Evolutionary conservation across 768 basidiomycete genomes (phyloP).

Genomic region (Nevesoporus exiguus): DNA sequence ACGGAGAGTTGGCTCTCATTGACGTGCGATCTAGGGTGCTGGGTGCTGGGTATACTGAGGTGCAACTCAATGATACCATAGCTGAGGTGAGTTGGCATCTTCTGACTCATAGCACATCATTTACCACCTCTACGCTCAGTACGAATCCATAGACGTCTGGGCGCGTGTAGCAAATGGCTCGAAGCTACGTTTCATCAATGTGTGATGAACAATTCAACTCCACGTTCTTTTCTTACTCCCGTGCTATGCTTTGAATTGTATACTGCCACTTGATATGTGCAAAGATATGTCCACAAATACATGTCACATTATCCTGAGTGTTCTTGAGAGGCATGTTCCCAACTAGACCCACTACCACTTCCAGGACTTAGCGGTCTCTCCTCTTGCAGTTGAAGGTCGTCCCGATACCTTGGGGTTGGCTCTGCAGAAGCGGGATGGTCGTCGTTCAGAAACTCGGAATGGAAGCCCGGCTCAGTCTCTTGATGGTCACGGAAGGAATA

Average conservation of each 20-base stretch:
- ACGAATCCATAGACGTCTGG: constrained; percentile 82
- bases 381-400: constrained; percentile 44
- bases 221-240: neutral
- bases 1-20: constrained; percentile 73
- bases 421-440: constrained; percentile 49
- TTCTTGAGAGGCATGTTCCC: constrained; percentile 64
- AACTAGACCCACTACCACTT: constrained; percentile 56
- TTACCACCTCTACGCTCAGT: constrained; percentile 46
- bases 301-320: constrained; percentile 18
- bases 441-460: constrained; percentile 81
- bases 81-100: constrained; percentile 51
- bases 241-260: constrained; percentile 14
- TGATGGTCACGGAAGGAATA: constrained; percentile 31
- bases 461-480: constrained; percentile 51
- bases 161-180: constrained; percentile 79
- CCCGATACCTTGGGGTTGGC: constrained; percentile 40
- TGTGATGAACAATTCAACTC: constrained; percentile 11
- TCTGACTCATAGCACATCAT: neutral
- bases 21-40: constrained; percentile 86
- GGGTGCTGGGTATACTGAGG: constrained; percentile 87
- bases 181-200: constrained; percentile 66
- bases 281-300: constrained; percentile 23
- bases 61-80: constrained; percentile 84
- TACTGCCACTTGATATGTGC: constrained; percentile 17
- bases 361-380: constrained; percentile 31